Percentiles rank a stretch among this genome's conserved stretches.
Conservation (phyloP, 75 land plant genomes). For the Gnetum montanum region DNA sequence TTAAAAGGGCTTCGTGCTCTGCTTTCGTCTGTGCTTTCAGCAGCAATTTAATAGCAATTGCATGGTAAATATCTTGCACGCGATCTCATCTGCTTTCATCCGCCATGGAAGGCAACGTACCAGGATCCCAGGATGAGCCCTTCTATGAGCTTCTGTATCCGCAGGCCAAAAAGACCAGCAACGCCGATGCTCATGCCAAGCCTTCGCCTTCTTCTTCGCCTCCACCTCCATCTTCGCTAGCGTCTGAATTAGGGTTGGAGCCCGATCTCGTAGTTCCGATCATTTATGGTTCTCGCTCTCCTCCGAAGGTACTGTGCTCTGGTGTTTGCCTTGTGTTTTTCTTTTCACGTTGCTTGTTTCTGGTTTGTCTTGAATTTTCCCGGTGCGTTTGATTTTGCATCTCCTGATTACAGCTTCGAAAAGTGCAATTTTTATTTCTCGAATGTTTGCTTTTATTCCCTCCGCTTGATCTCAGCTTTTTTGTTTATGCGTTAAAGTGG, state of each 20-base stretch:
- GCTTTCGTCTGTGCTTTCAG: too few relatives aligned
- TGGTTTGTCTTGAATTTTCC: not conserved
- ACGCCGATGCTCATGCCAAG: constrained; percentile 34
- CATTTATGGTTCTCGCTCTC: constrained; percentile 15
- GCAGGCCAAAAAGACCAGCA: constrained; percentile 2
- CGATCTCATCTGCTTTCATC: too few relatives aligned
- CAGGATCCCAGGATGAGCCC: constrained; percentile 8
- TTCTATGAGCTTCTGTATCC: constrained; percentile 22
- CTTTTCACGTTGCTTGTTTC: not conserved
- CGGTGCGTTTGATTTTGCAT: not conserved
- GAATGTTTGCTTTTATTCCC: too few relatives aligned
- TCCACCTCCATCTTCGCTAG: constrained; percentile 1
- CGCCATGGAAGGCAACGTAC: too few relatives aligned
- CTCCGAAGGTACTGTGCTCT: not conserved
- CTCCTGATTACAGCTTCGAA: too few relatives aligned
- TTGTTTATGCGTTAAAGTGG: too few relatives aligned
- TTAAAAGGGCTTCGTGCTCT: too few relatives aligned
- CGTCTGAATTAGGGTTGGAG: not conserved
- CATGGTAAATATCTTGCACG: too few relatives aligned
- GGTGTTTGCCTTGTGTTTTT: not conserved
- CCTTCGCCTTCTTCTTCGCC: constrained; percentile 14
- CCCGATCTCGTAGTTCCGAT: constrained; percentile 12
- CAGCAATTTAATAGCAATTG: too few relatives aligned
- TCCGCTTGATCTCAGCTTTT: too few relatives aligned
- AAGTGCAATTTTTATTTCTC: too few relatives aligned